Evolutionary conservation across 2,329 filamentous ascomycete genomes (phyloP), one percentile per base, ranked within the genome.

Genomic region (Davidsoniella australis): DNA sequence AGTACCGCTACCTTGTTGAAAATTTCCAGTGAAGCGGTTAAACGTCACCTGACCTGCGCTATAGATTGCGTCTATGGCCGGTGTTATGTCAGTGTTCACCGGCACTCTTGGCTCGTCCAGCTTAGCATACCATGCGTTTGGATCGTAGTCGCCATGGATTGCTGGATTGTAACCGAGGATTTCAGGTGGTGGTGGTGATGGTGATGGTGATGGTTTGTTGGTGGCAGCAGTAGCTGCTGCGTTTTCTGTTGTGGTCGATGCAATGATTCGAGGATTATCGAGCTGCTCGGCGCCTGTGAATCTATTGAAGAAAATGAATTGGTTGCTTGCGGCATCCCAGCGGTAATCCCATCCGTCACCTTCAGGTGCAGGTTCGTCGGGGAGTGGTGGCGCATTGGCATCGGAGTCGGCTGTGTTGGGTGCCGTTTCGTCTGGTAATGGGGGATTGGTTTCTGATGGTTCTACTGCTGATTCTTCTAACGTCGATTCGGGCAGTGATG

Each of bases 121-220:
- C 60, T 84, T 74, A 9, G 91, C 89, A 62, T 98, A 98, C 68
- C 87, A 84, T n/a, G 91, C 89, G 53, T 81, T 91, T 3, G 88
- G 87, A 59, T 98, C 91, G 68, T 95, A 98, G 66, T 88, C 83
- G 57, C 91, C 91, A 62, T 98, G 91, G 42, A 98, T 89, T 20
- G 86, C 84, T 1, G 91, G 91, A 61, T 96, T 94, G 67, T 98
- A 98, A 54, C 89, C 87, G 2, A 58, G 54, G 2, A 58, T 51
- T 12, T 59, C 47, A 3, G 14, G 54, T 51, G 9, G 60, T 51
- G 36, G 58, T 55, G 39, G 59, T 52, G 14, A 57, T 51, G 9
- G 60, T 51, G 36, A 58, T 55, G 39, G 59, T 52, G 14, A 57
- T 2, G 39, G 40, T 16, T 16, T 26, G 6, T 9, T 5, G 20